phyloP scores from a whole-genome alignment of 148 eudicot genomes.

The Vaccinium myrtillus region DNA sequence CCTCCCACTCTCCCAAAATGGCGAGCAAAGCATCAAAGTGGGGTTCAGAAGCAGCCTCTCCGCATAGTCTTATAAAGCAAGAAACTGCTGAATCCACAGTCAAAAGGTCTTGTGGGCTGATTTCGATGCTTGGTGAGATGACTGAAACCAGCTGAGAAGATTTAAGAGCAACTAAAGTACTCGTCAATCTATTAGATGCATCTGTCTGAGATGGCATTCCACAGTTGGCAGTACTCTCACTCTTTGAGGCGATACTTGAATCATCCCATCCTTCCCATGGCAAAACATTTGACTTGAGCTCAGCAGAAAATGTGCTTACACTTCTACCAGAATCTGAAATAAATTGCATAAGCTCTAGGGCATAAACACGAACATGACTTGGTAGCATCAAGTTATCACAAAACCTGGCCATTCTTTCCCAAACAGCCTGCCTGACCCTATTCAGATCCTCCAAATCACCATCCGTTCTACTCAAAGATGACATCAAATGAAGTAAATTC shows the following conservation, averaged over 20 bases:
- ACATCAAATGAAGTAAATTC: conserved; percentile 49
- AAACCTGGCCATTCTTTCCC: conserved; percentile 76
- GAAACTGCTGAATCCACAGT: conserved; percentile 70
- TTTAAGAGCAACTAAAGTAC: conserved; percentile 78
- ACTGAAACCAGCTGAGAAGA: conserved; percentile 65
- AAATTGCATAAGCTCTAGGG: conserved; percentile 81
- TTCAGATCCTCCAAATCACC: conserved; percentile 56
- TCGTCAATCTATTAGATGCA: conserved; percentile 59
- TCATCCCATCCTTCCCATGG: conserved; percentile 91
- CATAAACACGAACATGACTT: conserved; percentile 68
- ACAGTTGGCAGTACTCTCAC: conserved; percentile 29
- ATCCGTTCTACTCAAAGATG: conserved; percentile 64
- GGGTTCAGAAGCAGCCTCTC: conserved; percentile 40
- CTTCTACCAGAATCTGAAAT: conserved; percentile 43
- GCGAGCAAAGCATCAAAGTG: conserved; percentile 63
- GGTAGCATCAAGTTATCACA: conserved; percentile 80
- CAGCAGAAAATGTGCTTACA: conserved; percentile 36
- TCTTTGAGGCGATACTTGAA: conserved; percentile 27
- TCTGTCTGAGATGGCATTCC: conserved; percentile 36
- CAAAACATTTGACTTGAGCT: conserved; percentile 41
- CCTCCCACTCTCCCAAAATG: conserved; percentile 76
- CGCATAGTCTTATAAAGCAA: conserved; percentile 71
- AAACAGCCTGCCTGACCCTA: conserved; percentile 67
- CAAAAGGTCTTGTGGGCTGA: conserved; percentile 62
- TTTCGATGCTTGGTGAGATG: conserved; percentile 59